These are phyloP conservation scores for Centella asiatica DNA, from an alignment of 129 eudicot genomes.

Conservation along the genomic window DNA sequence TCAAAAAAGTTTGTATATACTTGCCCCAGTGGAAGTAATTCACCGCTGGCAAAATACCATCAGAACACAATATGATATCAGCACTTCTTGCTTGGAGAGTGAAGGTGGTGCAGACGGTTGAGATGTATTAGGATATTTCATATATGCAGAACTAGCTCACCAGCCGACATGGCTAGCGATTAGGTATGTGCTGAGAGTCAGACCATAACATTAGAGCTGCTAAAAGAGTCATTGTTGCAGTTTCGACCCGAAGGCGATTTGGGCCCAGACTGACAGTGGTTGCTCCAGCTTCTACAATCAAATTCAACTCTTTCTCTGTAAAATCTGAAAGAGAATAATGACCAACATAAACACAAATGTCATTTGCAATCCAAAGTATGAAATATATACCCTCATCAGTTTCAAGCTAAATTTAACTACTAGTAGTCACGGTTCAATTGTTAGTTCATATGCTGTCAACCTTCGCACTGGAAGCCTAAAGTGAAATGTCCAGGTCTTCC, in stretches of 20 bases:
- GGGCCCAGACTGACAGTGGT: slow-evolving; percentile 81
- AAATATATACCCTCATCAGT: background rate
- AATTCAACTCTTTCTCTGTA: slow-evolving; percentile 50
- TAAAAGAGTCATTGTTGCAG: slow-evolving; percentile 77
- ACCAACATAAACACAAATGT: background rate
- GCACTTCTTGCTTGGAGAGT: too few species aligned
- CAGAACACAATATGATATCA: too few species aligned
- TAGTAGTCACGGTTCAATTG: background rate
- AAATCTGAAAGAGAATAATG: slow-evolving; percentile 42
- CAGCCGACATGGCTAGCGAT: slow-evolving; percentile 21
- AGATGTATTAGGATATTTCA: background rate
- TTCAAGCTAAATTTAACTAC: background rate
- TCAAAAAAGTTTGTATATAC: too few species aligned
- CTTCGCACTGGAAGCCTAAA: background rate
- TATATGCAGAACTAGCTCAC: slow-evolving; percentile 8
- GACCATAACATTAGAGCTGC: slow-evolving; percentile 89
- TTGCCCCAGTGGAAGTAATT: too few species aligned
- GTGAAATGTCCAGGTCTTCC: background rate
- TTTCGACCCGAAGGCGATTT: slow-evolving; percentile 89
- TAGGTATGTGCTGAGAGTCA: slow-evolving; percentile 24
- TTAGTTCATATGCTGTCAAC: background rate
- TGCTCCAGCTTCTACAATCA: slow-evolving; percentile 70
- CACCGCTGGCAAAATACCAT: too few species aligned
- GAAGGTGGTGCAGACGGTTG: too few species aligned
- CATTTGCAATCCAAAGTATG: background rate